Conservation (phyloP, 495 filamentous ascomycete species). For the Copromyces sp. region DNA sequence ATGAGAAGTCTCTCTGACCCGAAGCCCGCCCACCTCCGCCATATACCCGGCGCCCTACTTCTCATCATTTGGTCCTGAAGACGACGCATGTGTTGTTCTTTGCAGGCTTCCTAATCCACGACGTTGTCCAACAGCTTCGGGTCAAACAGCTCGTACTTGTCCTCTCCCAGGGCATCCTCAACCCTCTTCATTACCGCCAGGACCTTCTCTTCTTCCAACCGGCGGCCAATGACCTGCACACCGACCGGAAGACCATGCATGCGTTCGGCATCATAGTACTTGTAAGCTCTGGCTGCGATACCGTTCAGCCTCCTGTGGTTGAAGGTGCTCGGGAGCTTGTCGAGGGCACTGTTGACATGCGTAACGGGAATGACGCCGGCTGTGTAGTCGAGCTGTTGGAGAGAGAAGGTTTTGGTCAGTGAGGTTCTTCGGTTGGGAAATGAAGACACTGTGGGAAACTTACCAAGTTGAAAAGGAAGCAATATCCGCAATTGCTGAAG, state of each 20-base stretch:
- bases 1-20: background rate
- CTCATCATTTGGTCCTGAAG: background rate
- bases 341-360: conserved; percentile 61
- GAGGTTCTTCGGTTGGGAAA: conserved; percentile 1
- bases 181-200: conserved; percentile 72
- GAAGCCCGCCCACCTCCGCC: background rate
- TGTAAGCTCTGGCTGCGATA: conserved; percentile 75
- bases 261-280: conserved; percentile 67
- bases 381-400: conserved; percentile 64
- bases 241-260: conserved; percentile 87
- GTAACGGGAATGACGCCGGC: conserved; percentile 80
- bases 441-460: conserved; percentile 10
- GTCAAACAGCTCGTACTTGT: conserved; percentile 57
- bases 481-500: conserved; percentile 86
- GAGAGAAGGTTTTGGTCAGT: background rate
- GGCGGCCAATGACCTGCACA: conserved; percentile 74
- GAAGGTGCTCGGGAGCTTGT: conserved; percentile 52
- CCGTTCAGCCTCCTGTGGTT: conserved; percentile 57
- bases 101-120: background rate
- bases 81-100: background rate
- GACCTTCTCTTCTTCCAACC: conserved; percentile 89
- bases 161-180: conserved; percentile 59
- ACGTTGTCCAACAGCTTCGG: conserved; percentile 11
- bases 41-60: background rate
- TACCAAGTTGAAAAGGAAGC: conserved; percentile 87